Evolutionary conservation across 2,329 filamentous ascomycete genomes (phyloP), one percentile per base, ranked within the genome.

Genomic region (Colletotrichum tamarilloi): DNA sequence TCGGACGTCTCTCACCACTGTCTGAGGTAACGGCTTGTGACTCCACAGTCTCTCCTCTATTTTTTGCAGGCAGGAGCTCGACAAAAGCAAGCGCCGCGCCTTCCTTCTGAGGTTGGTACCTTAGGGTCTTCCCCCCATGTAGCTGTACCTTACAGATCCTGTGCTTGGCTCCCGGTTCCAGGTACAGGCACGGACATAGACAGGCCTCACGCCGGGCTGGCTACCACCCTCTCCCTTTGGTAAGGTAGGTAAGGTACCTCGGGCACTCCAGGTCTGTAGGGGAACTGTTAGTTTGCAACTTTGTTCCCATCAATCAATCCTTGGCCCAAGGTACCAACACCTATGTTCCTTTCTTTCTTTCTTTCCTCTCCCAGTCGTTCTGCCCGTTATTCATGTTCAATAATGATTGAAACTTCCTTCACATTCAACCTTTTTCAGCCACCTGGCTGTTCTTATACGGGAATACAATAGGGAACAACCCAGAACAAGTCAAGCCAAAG

Each of bases 91-190:
- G 49, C 62, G 49, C 49, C 52, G 32, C 19, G 28, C 62, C 24
- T 22, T 60, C 19, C 24, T 22, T 60, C 42, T 49, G 16, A n/a
- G 42, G 5, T n/a, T 49, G 42, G 42, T 22, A 24, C 22, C 22
- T 24, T 24, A 49, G 42, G 42, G 19, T 22, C 19, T 49, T 19
- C 19, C 19, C 16, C 42, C 42, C 19, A 46, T 71, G 68, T 71
- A 71, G 12, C 56, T 67, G 63, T 67, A 71, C 68, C 68, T 67
- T 71, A 24, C 62, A 67, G 19, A 46, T 70, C 46, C 30, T 32
- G n/a, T 49, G 35, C 64, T 70, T 67, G 42, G 55, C 55, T 49
- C 19, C 11, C 26, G 62, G 8, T 42, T 35, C n/a, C 32, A 46
- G 55, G 68, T 70, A 66, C 67, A 57, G 52, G 32, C 46, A 63